Evolutionary conservation across 78 protist species (phyloP).

Genomic region (Protostelium mycophagum): DNA sequence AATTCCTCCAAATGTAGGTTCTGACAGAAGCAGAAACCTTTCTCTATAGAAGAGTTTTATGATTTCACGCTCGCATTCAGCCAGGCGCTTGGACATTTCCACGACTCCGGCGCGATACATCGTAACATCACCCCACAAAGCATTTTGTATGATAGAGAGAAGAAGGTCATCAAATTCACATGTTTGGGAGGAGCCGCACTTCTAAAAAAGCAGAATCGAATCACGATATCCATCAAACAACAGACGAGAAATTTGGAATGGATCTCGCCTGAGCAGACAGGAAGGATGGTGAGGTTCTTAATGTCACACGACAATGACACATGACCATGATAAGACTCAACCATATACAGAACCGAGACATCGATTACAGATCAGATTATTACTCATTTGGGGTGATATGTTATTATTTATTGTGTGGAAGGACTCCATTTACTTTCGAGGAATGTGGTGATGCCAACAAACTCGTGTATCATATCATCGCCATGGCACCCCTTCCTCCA

Average conservation of each 20-base stretch:
- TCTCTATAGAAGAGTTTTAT: not conserved
- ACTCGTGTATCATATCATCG: not conserved
- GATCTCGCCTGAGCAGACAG: not conserved
- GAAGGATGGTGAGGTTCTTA: not conserved
- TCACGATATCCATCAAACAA: not conserved
- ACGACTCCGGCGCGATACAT: not conserved
- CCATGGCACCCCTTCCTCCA: not conserved
- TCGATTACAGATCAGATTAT: not conserved
- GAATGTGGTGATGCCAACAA: not conserved
- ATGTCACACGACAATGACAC: not conserved
- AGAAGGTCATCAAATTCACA: not conserved
- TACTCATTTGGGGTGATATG: not conserved
- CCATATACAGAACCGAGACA: not conserved
- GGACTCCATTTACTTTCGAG: not conserved
- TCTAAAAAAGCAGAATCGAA: not conserved
- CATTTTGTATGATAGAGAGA: not conserved
- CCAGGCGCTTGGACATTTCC: not conserved
- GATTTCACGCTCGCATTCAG: not conserved
- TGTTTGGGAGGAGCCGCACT: not conserved
- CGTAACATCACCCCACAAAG: not conserved
- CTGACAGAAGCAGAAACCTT: too few relatives aligned
- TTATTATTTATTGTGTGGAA: not conserved
- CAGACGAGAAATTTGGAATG: not conserved
- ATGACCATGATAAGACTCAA: too few relatives aligned
- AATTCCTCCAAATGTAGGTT: too few relatives aligned